Conservation (phyloP, 2,329 filamentous ascomycete genomes). For the Phialocephala subalpina region DNA sequence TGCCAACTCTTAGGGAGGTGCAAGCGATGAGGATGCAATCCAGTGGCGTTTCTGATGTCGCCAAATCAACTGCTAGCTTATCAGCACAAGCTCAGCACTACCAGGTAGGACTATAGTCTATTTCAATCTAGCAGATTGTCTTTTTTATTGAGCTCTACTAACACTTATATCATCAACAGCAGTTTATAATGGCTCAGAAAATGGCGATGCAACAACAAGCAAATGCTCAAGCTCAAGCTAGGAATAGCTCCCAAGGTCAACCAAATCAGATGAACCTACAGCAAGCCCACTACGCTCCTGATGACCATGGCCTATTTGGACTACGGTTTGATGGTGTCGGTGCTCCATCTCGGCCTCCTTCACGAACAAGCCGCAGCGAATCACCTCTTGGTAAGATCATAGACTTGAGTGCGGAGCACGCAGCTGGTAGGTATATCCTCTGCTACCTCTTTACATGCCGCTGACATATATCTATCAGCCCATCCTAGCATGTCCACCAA, state of each 20-base stretch:
- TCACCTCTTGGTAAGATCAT: conserved; percentile 63
- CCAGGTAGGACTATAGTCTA: conserved; percentile 29
- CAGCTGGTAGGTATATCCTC: conserved; percentile 49
- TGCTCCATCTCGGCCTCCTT: conserved; percentile 64
- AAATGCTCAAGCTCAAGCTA: conserved; percentile 51
- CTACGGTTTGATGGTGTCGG: conserved; percentile 46
- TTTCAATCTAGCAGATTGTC: not conserved
- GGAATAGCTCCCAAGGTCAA: conserved; percentile 52
- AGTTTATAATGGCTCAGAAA: conserved; percentile 56
- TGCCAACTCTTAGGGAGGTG: no score
- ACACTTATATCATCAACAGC: conserved; percentile 35
- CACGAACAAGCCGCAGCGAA: conserved; percentile 60
- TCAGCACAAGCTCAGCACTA: conserved; percentile 33
- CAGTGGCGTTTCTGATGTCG: no score
- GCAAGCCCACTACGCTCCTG: conserved; percentile 57
- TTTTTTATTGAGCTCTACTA: conserved; percentile 17
- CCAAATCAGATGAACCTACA: conserved; percentile 57
- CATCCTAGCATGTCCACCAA: conserved; percentile 43
- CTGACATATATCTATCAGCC: conserved; percentile 41
- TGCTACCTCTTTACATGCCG: conserved; percentile 10
- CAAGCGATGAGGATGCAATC: no score
- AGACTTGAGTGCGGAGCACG: conserved; percentile 54
- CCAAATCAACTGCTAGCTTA: no score
- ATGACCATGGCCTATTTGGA: conserved; percentile 51
- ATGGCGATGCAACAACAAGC: conserved; percentile 56